Conservation (phyloP, 164 flowering plant species). For the Berberis thunbergii region DNA sequence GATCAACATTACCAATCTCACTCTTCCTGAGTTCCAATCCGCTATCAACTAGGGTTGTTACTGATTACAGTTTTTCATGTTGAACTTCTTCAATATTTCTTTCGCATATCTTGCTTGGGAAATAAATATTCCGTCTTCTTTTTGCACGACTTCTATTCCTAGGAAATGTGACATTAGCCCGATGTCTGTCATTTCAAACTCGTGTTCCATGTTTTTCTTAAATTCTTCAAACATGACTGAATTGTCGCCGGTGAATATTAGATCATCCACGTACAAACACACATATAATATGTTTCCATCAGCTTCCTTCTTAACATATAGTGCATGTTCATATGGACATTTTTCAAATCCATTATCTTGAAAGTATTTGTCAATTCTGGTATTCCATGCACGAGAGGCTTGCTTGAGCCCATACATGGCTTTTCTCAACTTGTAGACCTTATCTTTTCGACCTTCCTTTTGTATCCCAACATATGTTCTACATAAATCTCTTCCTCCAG, state of each 20-base stretch:
- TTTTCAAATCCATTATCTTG: not conserved
- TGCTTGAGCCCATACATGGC: slow-evolving; percentile 1
- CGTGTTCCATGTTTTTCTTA: not conserved
- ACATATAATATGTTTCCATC: not conserved
- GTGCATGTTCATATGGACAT: not conserved
- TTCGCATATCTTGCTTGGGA: not conserved
- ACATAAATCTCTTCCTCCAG: not conserved
- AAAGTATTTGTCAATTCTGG: not conserved
- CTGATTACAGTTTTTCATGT: not conserved
- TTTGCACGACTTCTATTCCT: not conserved
- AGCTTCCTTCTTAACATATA: not conserved
- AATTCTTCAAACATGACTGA: not conserved
- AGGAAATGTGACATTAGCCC: slow-evolving; percentile 1
- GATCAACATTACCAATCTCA: not conserved
- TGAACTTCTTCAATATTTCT: not conserved
- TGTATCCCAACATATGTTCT: not conserved
- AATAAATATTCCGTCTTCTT: not conserved
- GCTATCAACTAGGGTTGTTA: not conserved
- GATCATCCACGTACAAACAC: not conserved
- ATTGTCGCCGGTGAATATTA: not conserved
- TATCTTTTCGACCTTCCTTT: not conserved
- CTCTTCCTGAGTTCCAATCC: not conserved
- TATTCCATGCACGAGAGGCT: slow-evolving; percentile 1
- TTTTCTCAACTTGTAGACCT: not conserved
- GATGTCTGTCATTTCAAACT: not conserved